Conservation (phyloP, 495 filamentous ascomycete species). For the Xylaria venustula region DNA sequence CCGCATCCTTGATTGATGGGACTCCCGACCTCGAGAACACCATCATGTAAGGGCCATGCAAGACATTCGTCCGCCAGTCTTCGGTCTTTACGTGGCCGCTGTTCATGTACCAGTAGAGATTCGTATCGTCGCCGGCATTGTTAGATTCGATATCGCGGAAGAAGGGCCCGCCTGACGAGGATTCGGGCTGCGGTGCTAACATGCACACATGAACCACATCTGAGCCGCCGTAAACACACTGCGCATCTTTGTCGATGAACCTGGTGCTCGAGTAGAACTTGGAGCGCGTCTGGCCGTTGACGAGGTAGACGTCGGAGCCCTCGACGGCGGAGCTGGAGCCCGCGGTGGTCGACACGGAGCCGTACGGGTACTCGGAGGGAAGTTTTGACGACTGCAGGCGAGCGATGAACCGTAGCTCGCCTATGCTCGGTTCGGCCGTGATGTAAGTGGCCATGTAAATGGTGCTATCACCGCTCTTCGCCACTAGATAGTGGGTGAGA, state of each 20-base stretch:
- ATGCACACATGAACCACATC: conserved; percentile 52
- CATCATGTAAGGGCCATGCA: conserved; percentile 67
- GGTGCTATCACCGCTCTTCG: conserved; percentile 55
- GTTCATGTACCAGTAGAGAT: conserved; percentile 71
- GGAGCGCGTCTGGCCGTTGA: conserved; percentile 60
- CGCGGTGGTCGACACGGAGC: conserved; percentile 48
- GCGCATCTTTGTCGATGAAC: conserved; percentile 65
- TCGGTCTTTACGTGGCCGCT: conserved; percentile 64
- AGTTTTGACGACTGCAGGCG: conserved; percentile 56
- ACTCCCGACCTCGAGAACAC: conserved; percentile 59
- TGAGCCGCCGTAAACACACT: conserved; percentile 53
- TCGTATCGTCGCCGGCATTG: conserved; percentile 56
- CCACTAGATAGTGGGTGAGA: conserved; percentile 63
- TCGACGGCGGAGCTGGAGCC: conserved; percentile 52
- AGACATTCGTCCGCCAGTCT: conserved; percentile 55
- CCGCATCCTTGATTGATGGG: conserved; percentile 45
- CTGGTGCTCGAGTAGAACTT: conserved; percentile 68
- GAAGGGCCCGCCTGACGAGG: conserved; percentile 58
- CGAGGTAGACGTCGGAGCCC: conserved; percentile 62
- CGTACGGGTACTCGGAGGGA: conserved; percentile 54
- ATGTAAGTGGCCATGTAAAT: conserved; percentile 66
- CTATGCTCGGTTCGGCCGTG: conserved; percentile 56
- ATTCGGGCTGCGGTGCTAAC: conserved; percentile 51
- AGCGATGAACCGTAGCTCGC: conserved; percentile 65
- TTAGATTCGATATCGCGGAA: conserved; percentile 66